These are phyloP conservation scores for Irineochytrium annulatum DNA, from an alignment of 192 early-diverging fungal species.

Conservation along the genomic window DNA sequence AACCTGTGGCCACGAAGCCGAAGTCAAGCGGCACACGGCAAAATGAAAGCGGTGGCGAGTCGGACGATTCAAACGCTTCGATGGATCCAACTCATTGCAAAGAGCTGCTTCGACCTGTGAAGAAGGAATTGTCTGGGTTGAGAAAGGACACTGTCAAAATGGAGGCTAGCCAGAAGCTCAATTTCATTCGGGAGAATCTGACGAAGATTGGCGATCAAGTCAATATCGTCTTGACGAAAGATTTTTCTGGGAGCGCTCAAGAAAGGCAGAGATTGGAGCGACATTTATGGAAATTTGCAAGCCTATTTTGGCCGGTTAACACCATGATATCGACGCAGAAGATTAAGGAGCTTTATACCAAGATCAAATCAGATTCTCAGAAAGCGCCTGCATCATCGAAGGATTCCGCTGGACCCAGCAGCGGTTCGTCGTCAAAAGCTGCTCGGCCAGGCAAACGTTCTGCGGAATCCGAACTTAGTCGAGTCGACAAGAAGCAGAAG, in stretches of 20 bases:
- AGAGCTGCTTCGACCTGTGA: conserved; percentile 63
- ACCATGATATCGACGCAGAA: conserved; percentile 48
- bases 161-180: conserved; percentile 23
- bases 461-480: too few relatives aligned
- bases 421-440: too few relatives aligned
- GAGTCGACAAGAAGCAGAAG: too few relatives aligned
- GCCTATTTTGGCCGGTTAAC: conserved; percentile 66
- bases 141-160: conserved; percentile 35
- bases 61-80: conserved; percentile 9
- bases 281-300: conserved; percentile 67
- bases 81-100: conserved; percentile 54
- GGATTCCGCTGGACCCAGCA: too few relatives aligned
- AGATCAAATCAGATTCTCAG: too few relatives aligned
- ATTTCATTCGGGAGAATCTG: conserved; percentile 51
- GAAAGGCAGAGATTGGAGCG: conserved; percentile 38
- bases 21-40: conserved; percentile 5
- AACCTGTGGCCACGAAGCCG: neutral
- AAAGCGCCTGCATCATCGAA: too few relatives aligned
- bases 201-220: conserved; percentile 55
- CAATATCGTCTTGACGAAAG: conserved; percentile 20
- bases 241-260: conserved; percentile 3
- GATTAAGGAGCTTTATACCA: conserved; percentile 53
- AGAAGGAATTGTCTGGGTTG: conserved; percentile 52
- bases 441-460: too few relatives aligned
- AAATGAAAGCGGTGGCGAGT: conserved; percentile 15